Evolutionary conservation across 108 stramenopile species (phyloP), one percentile per base, ranked within the genome.

Genomic region (Cyclotella atomus): DNA sequence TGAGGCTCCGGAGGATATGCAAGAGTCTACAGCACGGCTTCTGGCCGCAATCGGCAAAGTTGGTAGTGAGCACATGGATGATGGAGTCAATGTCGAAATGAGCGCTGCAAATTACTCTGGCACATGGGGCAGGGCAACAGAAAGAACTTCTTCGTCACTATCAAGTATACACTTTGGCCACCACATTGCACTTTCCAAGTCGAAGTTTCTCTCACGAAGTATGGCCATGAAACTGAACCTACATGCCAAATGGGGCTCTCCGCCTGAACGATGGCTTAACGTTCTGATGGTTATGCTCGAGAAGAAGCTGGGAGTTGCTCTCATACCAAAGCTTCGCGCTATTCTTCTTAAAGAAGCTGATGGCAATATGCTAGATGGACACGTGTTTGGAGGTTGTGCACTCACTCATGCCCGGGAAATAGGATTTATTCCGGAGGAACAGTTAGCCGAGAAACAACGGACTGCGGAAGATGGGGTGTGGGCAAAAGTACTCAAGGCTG

Each of bases 401-500:
- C 19, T 78, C 2, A 21, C 32, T n/a, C 47, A 30, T 2, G 76
- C 69, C 5, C 14, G 69, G 33, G 21, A 43, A 19, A 33, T 57
- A 20, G 60, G 50, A 4, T 20, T 70, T 15, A 55, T 74, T 9
- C 78, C 73, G 3, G 65, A 67, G 16, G 73, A 73, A 19, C 43
- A 72, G 6, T 59, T 33, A 3, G 56, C 21, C n/a, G 38, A 62
- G 38, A 66, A 68, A 15, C 43, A 49, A 17, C 44, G 17, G 0
- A 74, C 72, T 19, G 59, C 67, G 1, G 78, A 79, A 21, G 73
- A 74, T 65, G 78, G 45, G 0, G 63, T 46, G 0, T 47, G 68
- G 0, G 61, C 55, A 28, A 54, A 68, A 27, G 57, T 73, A 0
- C 29, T 79, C 14, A 45, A 20, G 27, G 55, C 65, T 49, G 67